These are phyloP conservation scores for Nepenthes alata DNA, from an alignment of 179 eudicot species.

Conservation along the genomic window DNA sequence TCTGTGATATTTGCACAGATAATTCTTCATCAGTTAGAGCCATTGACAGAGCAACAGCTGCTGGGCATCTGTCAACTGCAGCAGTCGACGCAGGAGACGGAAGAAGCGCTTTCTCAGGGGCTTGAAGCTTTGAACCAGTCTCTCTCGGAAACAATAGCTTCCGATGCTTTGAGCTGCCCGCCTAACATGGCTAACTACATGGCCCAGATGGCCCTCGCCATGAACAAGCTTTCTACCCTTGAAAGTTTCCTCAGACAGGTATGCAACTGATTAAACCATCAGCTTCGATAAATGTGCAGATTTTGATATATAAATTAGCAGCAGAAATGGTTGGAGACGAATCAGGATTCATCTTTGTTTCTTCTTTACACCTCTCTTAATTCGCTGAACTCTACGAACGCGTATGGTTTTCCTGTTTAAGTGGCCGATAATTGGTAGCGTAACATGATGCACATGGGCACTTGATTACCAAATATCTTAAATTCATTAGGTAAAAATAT, in stretches of 20 bases:
- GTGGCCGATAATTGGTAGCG: too few relatives aligned
- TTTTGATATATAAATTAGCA: too few relatives aligned
- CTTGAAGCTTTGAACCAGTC: slow-evolving; percentile 68
- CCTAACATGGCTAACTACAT: slow-evolving; percentile 75
- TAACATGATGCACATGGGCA: too few relatives aligned
- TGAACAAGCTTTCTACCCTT: slow-evolving; percentile 76
- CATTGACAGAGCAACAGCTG: slow-evolving; percentile 71
- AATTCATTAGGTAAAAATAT: too few relatives aligned
- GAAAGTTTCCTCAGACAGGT: slow-evolving; percentile 95
- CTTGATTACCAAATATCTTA: too few relatives aligned
- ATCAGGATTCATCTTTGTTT: too few relatives aligned
- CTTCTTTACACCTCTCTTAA: too few relatives aligned
- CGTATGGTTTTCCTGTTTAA: too few relatives aligned
- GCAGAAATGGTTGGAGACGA: too few relatives aligned
- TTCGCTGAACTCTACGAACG: too few relatives aligned
- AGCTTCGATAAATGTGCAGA: too few relatives aligned
- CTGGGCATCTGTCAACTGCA: slow-evolving; percentile 66
- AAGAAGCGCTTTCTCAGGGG: slow-evolving; percentile 77
- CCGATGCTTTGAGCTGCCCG: slow-evolving; percentile 55
- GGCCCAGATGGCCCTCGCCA: slow-evolving; percentile 91
- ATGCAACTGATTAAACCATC: not conserved
- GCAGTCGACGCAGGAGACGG: slow-evolving; percentile 80
- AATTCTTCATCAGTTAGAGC: slow-evolving; percentile 72
- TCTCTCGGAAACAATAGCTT: slow-evolving; percentile 57
- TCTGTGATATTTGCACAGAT: slow-evolving; percentile 29